phyloP scores from a whole-genome alignment of 1,284 basidiomycete genomes.

The Cryptococcus neoformans region DNA sequence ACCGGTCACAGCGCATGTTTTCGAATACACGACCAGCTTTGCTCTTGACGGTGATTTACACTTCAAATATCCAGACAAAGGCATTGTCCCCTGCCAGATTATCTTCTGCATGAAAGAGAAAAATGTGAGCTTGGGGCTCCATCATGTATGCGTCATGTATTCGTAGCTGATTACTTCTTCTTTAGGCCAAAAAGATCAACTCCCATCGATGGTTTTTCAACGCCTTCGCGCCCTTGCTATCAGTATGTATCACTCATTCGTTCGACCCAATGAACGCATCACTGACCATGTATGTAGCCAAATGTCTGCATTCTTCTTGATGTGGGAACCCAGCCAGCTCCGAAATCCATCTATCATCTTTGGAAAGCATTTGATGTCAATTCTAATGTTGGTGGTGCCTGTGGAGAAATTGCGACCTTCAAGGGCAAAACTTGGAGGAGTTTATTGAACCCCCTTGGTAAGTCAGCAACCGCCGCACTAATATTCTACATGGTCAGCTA shows the following conservation, averaged over 20 bases:
- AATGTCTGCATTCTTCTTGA: constrained; percentile 61
- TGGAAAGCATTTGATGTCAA: constrained; percentile 95
- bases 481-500: not conserved
- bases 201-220: constrained; percentile 96
- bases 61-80: constrained; percentile 93
- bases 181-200: constrained; percentile 84
- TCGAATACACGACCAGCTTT: constrained; percentile 87
- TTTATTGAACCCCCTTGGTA: constrained; percentile 80
- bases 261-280: not conserved
- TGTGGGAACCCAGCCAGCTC: constrained; percentile 84
- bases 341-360: constrained; percentile 76
- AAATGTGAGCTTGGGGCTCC: constrained; percentile 70
- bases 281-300: constrained; percentile 59
- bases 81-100: constrained; percentile 84
- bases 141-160: not conserved
- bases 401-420: constrained; percentile 90
- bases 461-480: constrained; percentile 13
- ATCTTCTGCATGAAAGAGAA: constrained; percentile 74
- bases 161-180: not conserved
- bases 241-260: constrained; percentile 13
- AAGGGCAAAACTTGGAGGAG: constrained; percentile 83
- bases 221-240: constrained; percentile 59
- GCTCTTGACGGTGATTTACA: constrained; percentile 82
- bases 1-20: constrained; percentile 88
- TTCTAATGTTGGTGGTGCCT: constrained; percentile 89